Evolutionary conservation across 345 rosid species (phyloP).

Genomic region (Arabidopsis thaliana): TAIR10.1 NC_003076.8:12466001-12466500

Average conservation of each 20-base stretch:
- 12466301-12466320: constrained; percentile 51
- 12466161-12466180: neutral
- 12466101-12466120: neutral
- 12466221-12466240: constrained; percentile 42
- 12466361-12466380: constrained; percentile 67
- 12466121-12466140: too few species aligned
- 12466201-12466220: constrained; percentile 4
- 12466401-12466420: too few species aligned
- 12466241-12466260: constrained; percentile 41
- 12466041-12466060: constrained; percentile 34
- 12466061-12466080: constrained; percentile 17
- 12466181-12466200: constrained; percentile 9
- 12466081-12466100: neutral
- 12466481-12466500: too few species aligned
- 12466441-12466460: too few species aligned
- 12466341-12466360: constrained; percentile 84
- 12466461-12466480: too few species aligned
- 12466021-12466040: constrained; percentile 44
- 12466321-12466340: constrained; percentile 73
- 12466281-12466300: constrained; percentile 53
- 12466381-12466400: constrained; percentile 35
- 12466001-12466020: constrained; percentile 38
- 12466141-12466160: too few species aligned
- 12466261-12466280: constrained; percentile 51
- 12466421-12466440: too few species aligned